Base-by-base conservation (phyloP, 768 basidiomycete genomes). In the Candolleomyces efflorescens region DNA sequence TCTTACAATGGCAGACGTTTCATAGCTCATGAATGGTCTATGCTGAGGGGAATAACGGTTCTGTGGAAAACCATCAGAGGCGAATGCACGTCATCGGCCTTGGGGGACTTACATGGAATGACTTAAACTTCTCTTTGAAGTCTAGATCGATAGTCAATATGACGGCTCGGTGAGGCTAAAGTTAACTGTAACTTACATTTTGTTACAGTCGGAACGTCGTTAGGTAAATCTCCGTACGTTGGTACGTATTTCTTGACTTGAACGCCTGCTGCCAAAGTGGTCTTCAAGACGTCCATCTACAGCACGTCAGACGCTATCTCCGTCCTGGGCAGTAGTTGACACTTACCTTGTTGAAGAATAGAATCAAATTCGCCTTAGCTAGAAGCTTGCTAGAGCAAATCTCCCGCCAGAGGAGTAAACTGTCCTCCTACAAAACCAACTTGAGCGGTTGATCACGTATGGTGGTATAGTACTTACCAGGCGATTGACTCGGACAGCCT, bases 261-360 rank as follows among this genome's bases (percentile, higher is more conserved):
- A 18, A 87, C 74, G 18, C 86, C 86, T 2, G 82, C 70, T 10
- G 72, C 73, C 48, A 90, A 73, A 3, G 81, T 87, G 3, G 78
- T 73, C 44, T 73, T 68, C 22, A 88, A 68, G 23, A 89, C 82
- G 73, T 89, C 81, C 73, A 64, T 71, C 68, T 74, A 59, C 38
- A 47, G 10, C 1, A 15, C 23, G 32, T 18, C 20, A 26, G 23
- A 15, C n/a, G 18, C 24, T 7, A 23, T 53, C 38, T 38, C 41
- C 38, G 44, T 11, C 22, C n/a, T 20, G 39, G 17, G 45, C 1
- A 24, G 7, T 32, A 9, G n/a, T 15, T 55, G 0, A 5, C 23
- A 62, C 69, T 24, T 59, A 81, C 84, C 74, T 91, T 91, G 66
- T 92, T 92, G 58, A 90, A 75, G 71, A 92, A 91, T 12, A 91